Percentiles rank a stretch among this genome's conserved stretches.
These are phyloP conservation scores for Deinandra increscens DNA, from an alignment of 129 eudicot genomes.

Conservation along the genomic window DNA sequence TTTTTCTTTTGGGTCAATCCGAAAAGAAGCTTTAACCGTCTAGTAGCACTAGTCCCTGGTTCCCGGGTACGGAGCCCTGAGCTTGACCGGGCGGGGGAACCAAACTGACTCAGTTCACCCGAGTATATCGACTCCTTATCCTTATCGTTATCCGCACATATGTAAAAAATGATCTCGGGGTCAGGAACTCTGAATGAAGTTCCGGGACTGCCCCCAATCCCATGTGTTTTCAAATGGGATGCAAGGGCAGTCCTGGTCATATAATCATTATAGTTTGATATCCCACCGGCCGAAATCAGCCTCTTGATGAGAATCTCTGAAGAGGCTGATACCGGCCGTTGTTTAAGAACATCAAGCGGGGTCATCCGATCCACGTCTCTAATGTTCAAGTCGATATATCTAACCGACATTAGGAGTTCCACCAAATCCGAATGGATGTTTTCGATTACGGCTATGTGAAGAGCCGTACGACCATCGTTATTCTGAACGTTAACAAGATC, in stretches of 20 bases:
- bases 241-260: constrained; percentile 52
- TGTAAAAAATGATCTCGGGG: constrained; percentile 52
- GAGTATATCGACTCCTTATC: constrained; percentile 43
- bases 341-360: constrained; percentile 78
- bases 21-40: constrained; percentile 49
- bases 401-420: constrained; percentile 65
- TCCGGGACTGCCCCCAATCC: constrained; percentile 81
- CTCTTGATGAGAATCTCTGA: constrained; percentile 65
- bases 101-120: constrained; percentile 39
- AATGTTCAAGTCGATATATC: constrained; percentile 52
- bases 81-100: constrained; percentile 37
- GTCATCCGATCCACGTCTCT: constrained; percentile 63
- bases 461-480: constrained; percentile 80
- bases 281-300: constrained; percentile 74
- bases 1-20: constrained; percentile 44
- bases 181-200: constrained; percentile 71
- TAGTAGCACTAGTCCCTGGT: constrained; percentile 35
- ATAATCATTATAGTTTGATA: constrained; percentile 44
- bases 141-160: constrained; percentile 37
- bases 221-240: constrained; percentile 56
- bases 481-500: constrained; percentile 56
- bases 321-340: constrained; percentile 55
- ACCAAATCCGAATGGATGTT: constrained; percentile 67
- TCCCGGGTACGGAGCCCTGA: constrained; percentile 23
- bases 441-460: constrained; percentile 73